These are phyloP conservation scores for Botrytis tulipae DNA, from an alignment of 2,329 filamentous ascomycete species.

Conservation along the genomic window DNA sequence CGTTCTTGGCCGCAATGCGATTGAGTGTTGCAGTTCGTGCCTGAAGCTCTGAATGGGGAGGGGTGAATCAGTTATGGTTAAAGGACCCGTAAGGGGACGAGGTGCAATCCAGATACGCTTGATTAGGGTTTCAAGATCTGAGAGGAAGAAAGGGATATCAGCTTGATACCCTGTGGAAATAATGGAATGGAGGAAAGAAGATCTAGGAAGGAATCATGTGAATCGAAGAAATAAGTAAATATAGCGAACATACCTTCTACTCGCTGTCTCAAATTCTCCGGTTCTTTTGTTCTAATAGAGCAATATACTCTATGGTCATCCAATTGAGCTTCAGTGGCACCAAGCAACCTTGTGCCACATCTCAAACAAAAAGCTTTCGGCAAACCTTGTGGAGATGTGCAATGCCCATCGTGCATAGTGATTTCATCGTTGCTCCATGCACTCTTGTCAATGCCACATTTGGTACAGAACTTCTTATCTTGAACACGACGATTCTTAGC, in stretches of 20 bases:
- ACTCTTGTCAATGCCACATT: constrained; percentile 24
- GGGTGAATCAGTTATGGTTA: neutral
- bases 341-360: constrained; percentile 14
- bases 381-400: constrained; percentile 15
- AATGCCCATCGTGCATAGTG: constrained; percentile 1
- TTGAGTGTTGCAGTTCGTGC: neutral
- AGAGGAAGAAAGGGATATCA: constrained; percentile 1
- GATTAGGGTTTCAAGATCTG: neutral
- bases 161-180: constrained; percentile 9
- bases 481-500: neutral
- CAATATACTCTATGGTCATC: constrained; percentile 12
- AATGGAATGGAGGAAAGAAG: neutral
- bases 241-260: constrained; percentile 7
- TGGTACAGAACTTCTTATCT: constrained; percentile 20
- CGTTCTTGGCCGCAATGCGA: constrained; percentile 15
- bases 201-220: neutral
- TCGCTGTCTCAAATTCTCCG: neutral
- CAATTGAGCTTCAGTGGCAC: constrained; percentile 2
- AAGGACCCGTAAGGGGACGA: constrained; percentile 8
- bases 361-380: constrained; percentile 18
- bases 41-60: constrained; percentile 3
- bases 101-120: constrained; percentile 15
- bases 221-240: neutral
- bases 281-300: constrained; percentile 10
- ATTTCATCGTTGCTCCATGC: neutral